phyloP scores from a whole-genome alignment of 345 rosid species.

The Clarkia xantiana region DNA sequence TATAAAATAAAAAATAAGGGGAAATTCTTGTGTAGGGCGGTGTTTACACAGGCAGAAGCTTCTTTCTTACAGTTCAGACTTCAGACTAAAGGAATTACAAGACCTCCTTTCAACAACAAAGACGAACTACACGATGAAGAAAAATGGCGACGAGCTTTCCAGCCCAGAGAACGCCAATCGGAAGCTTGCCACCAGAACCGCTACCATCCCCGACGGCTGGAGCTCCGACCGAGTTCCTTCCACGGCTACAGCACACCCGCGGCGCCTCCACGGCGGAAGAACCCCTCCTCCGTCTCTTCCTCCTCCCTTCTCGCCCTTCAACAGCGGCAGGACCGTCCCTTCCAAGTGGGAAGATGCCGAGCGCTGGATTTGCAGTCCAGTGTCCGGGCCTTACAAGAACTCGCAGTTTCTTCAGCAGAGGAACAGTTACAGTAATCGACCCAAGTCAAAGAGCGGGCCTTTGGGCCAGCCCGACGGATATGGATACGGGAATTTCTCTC shows the following conservation, averaged over 20 bases:
- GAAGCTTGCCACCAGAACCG: too few species aligned
- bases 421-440: constrained; percentile 35
- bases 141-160: too few species aligned
- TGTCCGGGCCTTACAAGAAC: constrained; percentile 15
- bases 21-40: too few species aligned
- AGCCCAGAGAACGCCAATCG: too few species aligned
- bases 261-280: constrained; percentile 11
- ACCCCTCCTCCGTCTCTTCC: constrained; percentile 36
- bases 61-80: too few species aligned
- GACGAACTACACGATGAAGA: too few species aligned
- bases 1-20: too few species aligned
- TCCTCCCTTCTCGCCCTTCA: constrained; percentile 69
- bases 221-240: constrained; percentile 1
- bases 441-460: constrained; percentile 61
- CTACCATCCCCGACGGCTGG: not conserved
- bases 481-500: constrained; percentile 20
- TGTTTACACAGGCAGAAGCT: too few species aligned
- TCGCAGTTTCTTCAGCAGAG: constrained; percentile 5
- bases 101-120: too few species aligned
- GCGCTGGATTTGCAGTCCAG: constrained; percentile 90
- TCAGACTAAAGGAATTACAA: too few species aligned
- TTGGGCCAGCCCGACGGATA: constrained; percentile 25
- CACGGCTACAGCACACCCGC: constrained; percentile 2
- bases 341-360: constrained; percentile 98
- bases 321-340: constrained; percentile 66